Percentiles rank a stretch among this genome's conserved stretches.
Evolutionary conservation across 164 flowering plant genomes (phyloP).

Genomic region (Annona cherimola): DNA sequence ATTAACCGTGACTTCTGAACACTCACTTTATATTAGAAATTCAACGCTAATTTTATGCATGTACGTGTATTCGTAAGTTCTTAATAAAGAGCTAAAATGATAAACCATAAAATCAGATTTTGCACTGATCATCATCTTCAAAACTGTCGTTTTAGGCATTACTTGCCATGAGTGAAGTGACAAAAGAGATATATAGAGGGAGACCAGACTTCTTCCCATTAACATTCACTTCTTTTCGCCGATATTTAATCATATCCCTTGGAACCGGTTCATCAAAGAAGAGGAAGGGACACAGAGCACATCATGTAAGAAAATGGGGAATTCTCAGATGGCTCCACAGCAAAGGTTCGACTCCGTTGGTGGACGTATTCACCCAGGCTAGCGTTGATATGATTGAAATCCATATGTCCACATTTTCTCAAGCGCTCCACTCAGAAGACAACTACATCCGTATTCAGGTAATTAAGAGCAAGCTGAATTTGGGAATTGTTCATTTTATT

Average conservation of each 20-base stretch:
- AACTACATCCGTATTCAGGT: constrained; percentile 45
- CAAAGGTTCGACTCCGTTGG: constrained; percentile 25
- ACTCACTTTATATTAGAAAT: too few species aligned
- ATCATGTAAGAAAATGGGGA: constrained; percentile 49
- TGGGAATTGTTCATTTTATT: not conserved
- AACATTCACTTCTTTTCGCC: constrained; percentile 33
- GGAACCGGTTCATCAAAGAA: constrained; percentile 48
- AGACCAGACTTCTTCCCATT: constrained; percentile 36
- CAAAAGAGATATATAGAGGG: constrained; percentile 22
- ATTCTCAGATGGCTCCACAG: constrained; percentile 33
- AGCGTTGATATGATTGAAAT: constrained; percentile 36
- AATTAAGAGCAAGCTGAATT: too few species aligned
- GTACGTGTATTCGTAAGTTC: too few species aligned
- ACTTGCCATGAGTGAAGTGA: constrained; percentile 48
- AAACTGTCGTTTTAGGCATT: constrained; percentile 47
- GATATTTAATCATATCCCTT: constrained; percentile 47
- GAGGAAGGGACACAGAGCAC: constrained; percentile 35
- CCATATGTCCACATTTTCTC: constrained; percentile 27
- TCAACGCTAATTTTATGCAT: too few species aligned
- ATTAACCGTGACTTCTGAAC: too few species aligned
- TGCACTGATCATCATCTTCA: not conserved
- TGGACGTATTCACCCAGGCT: constrained; percentile 31
- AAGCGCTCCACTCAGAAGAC: constrained; percentile 24
- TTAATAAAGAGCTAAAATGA: too few species aligned
- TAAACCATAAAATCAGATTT: not conserved